phyloP scores from a whole-genome alignment of 2,329 filamentous ascomycete genomes.

The Nectriaceae sp. region DNA sequence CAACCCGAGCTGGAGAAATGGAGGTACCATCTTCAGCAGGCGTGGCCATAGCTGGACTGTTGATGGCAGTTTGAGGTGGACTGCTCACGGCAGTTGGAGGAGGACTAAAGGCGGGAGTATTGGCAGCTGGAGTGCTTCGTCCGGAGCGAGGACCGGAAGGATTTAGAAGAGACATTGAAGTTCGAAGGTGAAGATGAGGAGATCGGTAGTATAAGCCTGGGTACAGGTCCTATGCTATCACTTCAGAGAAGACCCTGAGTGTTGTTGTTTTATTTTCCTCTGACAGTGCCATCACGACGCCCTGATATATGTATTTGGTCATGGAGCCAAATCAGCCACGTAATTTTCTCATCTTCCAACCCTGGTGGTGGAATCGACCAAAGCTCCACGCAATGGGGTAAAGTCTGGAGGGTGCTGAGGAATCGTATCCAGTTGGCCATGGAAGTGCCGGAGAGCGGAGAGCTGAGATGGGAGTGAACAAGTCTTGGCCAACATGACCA shows the following conservation, averaged over 20 bases:
- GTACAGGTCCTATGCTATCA: too few species aligned
- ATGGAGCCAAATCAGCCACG: too few species aligned
- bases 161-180: conserved; percentile 22
- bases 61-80: conserved; percentile 14
- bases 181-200: conserved; percentile 1
- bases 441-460: conserved; percentile 6
- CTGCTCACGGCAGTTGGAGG: conserved; percentile 7
- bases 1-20: conserved; percentile 9
- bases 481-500: conserved; percentile 10
- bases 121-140: conserved; percentile 26
- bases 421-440: conserved; percentile 2
- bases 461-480: conserved; percentile 12
- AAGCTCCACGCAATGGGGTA: too few species aligned
- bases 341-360: too few species aligned
- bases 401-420: too few species aligned
- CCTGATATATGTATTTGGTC: too few species aligned
- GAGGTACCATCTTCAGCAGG: conserved; percentile 16
- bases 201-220: conserved; percentile 1
- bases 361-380: too few species aligned
- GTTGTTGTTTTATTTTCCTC: too few species aligned
- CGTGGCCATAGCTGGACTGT: conserved; percentile 11
- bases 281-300: too few species aligned
- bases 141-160: conserved; percentile 21
- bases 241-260: too few species aligned
- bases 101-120: conserved; percentile 17